phyloP scores from a whole-genome alignment of 202 grass and related monocot genomes.

The Setaria viridis region DNA sequence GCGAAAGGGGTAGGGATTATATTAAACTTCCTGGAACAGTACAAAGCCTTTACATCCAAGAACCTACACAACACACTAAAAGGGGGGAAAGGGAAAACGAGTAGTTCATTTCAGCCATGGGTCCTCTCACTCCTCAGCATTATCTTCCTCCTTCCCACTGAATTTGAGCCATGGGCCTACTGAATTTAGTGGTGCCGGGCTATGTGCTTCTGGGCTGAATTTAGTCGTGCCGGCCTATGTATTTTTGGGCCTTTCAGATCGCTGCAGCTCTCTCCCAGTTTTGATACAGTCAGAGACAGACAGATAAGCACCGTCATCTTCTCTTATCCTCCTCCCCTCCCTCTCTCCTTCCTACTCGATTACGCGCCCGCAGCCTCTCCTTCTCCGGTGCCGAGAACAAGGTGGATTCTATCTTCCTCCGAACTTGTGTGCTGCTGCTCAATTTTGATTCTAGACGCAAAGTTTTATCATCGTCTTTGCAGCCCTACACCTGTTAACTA shows the following conservation, averaged over 20 bases:
- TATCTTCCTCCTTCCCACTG: too few species aligned
- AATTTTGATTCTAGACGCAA: not conserved
- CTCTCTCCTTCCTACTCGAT: not conserved
- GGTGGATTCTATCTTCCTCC: not conserved
- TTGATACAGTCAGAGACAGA: not conserved
- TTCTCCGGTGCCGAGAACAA: not conserved
- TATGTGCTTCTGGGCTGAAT: too few species aligned
- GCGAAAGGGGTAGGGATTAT: too few species aligned
- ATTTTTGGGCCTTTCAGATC: not conserved
- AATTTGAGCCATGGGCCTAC: too few species aligned
- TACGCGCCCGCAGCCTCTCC: not conserved
- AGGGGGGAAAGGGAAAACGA: too few species aligned
- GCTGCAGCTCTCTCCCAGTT: not conserved
- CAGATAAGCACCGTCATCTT: slow-evolving; percentile 27
- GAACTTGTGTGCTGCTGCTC: not conserved
- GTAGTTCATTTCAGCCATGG: too few species aligned
- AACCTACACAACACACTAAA: too few species aligned
- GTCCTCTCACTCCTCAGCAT: too few species aligned
- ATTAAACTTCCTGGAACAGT: too few species aligned
- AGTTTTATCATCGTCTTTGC: not conserved
- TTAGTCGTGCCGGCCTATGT: not conserved
- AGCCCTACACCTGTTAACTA: too few species aligned
- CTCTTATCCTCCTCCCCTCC: slow-evolving; percentile 44
- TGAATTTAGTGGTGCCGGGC: too few species aligned
- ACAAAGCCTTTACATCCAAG: too few species aligned